Base-by-base conservation (phyloP, 2,329 filamentous ascomycete species). In the Aureobasidium zeae region DNA sequence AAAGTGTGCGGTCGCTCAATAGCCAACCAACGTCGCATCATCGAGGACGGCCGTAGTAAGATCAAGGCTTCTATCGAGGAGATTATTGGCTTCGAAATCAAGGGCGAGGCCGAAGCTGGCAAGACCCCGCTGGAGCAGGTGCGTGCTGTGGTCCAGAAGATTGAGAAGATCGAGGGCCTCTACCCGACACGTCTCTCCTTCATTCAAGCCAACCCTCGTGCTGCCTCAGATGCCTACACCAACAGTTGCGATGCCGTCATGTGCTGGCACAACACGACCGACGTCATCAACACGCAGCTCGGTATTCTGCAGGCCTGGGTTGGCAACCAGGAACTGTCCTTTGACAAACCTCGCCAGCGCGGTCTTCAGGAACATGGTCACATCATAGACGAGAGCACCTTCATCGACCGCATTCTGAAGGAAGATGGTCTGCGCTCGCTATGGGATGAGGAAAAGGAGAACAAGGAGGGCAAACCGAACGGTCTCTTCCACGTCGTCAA, bases 191-290 rank as follows among this genome's bases (percentile, higher is more conserved):
- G 81, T 58, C 73, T 77, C 47, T 76, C 83, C 5, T 74, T 98
- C 48, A 77, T 83, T 49, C 63, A 70, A 2, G 83, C 82, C 16
- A 83, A 95, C 59, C 83, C 86, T 17, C 69, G 81, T 29, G 84
- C 86, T 41, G 79, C 77, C 20, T 93, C 87, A 1, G 72, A 77
- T 21, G 74, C 80, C 21, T 98, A 88, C 64, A 73, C 76, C 49
- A 81, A 88, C 49, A 86, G 86, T 20, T 91, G 83, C 56, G 84
- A 94, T 59, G 83, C 89, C 36, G 82, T 98, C 52, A 79, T 94
- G 49, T 81, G 89, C 3, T 98, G 91, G 91, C 83, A 94, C 70
- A 98, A 96, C 63, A 95, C 88, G 39, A 95, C 88, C 22, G 81
- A 89, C 58, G 79, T 94, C 58, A 96, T 98, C 71, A 94, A 93